Conservation (phyloP, 805 yeast genomes). For the Nematodospora valgi region DNA sequence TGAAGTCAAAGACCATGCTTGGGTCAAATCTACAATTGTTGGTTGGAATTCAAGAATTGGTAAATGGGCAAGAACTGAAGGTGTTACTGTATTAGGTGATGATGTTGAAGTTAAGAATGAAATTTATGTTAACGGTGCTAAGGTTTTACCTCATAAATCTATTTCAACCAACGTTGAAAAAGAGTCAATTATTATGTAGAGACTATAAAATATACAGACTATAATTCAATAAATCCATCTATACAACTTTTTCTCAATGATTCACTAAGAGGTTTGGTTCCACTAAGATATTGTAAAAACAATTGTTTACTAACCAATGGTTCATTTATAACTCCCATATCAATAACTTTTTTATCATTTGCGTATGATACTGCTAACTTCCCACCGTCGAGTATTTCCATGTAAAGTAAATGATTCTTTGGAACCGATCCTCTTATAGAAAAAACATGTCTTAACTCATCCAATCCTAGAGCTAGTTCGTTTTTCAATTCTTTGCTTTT, state of each 20-base stretch:
- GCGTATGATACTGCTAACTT: slow-evolving; percentile 24
- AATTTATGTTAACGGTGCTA: slow-evolving; percentile 98
- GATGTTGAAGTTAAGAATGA: slow-evolving; percentile 98
- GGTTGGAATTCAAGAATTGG: slow-evolving; percentile 99
- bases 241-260: slow-evolving; percentile 45
- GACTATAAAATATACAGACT: slow-evolving; percentile 1
- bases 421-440: slow-evolving; percentile 63
- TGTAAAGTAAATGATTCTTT: slow-evolving; percentile 62
- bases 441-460: slow-evolving; percentile 62
- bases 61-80: slow-evolving; percentile 98
- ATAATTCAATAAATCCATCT: slow-evolving; percentile 16
- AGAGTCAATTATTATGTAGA: slow-evolving; percentile 95
- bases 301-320: slow-evolving; percentile 66
- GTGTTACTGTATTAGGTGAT: slow-evolving; percentile 96
- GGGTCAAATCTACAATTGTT: slow-evolving; percentile 95
- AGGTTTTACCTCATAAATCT: slow-evolving; percentile 97
- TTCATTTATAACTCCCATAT: slow-evolving; percentile 58
- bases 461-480: slow-evolving; percentile 54
- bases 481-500: slow-evolving; percentile 46
- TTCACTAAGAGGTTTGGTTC: slow-evolving; percentile 61
- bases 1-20: slow-evolving; percentile 92
- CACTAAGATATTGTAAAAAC: slow-evolving; percentile 73
- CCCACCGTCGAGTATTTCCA: slow-evolving; percentile 48
- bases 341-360: slow-evolving; percentile 16
- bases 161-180: slow-evolving; percentile 94